phyloP scores from a whole-genome alignment of 441 rosid genomes.

The Viola pubescens region DNA sequence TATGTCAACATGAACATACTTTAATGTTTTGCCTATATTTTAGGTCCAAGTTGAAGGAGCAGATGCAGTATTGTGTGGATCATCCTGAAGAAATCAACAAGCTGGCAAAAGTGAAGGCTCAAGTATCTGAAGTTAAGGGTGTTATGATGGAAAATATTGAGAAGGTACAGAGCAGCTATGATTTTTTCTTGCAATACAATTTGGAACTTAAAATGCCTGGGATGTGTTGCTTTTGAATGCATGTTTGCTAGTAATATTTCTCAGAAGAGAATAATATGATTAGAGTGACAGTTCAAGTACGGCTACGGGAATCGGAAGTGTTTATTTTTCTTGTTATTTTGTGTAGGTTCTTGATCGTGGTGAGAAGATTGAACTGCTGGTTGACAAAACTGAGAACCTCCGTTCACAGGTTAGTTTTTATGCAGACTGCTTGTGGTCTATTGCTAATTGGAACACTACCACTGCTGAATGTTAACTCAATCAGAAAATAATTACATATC shows the following conservation, averaged over 20 bases:
- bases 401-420: slow-evolving; percentile 66
- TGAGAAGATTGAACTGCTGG: slow-evolving; percentile 92
- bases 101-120: slow-evolving; percentile 74
- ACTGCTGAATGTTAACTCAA: no score
- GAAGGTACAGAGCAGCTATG: slow-evolving; percentile 36
- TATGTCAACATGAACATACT: background rate
- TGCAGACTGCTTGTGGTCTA: background rate
- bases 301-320: background rate
- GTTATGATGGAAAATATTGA: slow-evolving; percentile 87
- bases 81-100: slow-evolving; percentile 71
- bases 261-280: background rate
- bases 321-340: background rate
- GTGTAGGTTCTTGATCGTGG: slow-evolving; percentile 95
- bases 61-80: slow-evolving; percentile 74
- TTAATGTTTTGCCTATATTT: slow-evolving; percentile 1
- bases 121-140: slow-evolving; percentile 83
- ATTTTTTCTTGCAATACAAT: background rate
- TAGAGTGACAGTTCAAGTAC: background rate
- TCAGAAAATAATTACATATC: no score
- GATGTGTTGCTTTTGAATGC: background rate
- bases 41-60: slow-evolving; percentile 71
- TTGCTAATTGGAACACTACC: background rate
- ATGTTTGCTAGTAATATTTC: background rate
- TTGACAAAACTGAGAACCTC: slow-evolving; percentile 95
- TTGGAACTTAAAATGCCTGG: background rate